Evolutionary conservation across 1,284 basidiomycete species (phyloP).

Genomic region (Ceratobasidium sp.): DNA sequence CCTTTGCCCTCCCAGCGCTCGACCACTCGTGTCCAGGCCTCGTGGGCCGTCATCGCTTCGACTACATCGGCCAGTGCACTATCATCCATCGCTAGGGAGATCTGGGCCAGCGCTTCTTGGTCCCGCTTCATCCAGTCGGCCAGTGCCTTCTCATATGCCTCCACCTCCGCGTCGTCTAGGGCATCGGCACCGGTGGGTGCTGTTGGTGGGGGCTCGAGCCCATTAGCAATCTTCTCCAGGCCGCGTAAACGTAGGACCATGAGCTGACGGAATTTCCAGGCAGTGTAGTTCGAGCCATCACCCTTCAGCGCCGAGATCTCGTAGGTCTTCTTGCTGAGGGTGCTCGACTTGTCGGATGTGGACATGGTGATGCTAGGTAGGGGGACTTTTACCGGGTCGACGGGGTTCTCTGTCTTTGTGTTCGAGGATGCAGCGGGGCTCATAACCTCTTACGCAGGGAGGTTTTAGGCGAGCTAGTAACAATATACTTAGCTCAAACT

Average conservation of each 20-base stretch:
- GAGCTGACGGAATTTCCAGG: slow-evolving; percentile 54
- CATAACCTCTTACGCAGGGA: slow-evolving; percentile 7
- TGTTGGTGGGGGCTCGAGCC: background rate
- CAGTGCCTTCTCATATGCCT: slow-evolving; percentile 52
- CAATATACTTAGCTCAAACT: no score
- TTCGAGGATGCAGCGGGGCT: slow-evolving; percentile 3
- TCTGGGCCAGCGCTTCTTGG: slow-evolving; percentile 45
- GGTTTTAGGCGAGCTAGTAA: no score
- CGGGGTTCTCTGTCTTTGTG: no score
- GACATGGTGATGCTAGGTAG: background rate
- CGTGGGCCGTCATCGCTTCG: background rate
- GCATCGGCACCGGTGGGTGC: background rate
- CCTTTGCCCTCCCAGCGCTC: slow-evolving; percentile 33
- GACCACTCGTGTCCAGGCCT: slow-evolving; percentile 16
- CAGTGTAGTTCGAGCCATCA: slow-evolving; percentile 58
- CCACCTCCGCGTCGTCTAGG: background rate
- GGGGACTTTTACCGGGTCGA: background rate
- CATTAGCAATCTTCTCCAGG: slow-evolving; percentile 25
- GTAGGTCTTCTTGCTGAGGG: slow-evolving; percentile 14
- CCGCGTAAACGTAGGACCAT: slow-evolving; percentile 53
- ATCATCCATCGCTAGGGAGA: slow-evolving; percentile 11
- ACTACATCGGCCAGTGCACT: slow-evolving; percentile 19
- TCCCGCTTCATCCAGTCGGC: slow-evolving; percentile 51
- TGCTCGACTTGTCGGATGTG: no score
- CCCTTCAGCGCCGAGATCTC: slow-evolving; percentile 55